Evolutionary conservation across 2,329 filamentous ascomycete genomes (phyloP), one percentile per base, ranked within the genome.

Genomic region (Fonsecaea pugnacius): DNA sequence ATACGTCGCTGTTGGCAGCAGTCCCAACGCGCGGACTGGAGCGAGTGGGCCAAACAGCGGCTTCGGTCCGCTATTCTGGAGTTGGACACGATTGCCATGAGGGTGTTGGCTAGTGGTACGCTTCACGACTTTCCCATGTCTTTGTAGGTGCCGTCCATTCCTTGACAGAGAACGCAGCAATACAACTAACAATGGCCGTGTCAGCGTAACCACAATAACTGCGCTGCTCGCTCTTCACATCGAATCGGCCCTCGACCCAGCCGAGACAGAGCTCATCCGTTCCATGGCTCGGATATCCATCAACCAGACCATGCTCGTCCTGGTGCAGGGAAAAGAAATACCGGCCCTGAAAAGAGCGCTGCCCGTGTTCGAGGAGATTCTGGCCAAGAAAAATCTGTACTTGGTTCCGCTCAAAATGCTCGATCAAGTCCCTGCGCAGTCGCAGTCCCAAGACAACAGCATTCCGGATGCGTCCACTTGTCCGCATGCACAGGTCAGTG

Each of bases 281-380:
- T 70, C 69, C 67, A 69, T 70, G 69, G 69, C 69, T 65, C 69
- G 69, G 56, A 70, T 70, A 62, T 70, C 67, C 63, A 70, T 70
- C 69, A 70, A 62, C 66, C 67, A 70, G 60, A 64, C 62, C 63
- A 70, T 70, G 67, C 69, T 70, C 62, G 8, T 70, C 58, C 69
- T 70, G 61, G 64, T 53, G 58, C 69, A 70, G 53, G 67, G 69
- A 61, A 68, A 67, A 67, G 69, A 70, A 67, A 69, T 70, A 60
- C 69, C 69, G 40, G 67, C 59, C 58, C 46, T 70, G 58, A 70
- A 68, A 66, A 66, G 69, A 70, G 69, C 69, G 36, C 66, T 70
- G 58, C 69, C 69, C 33, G 56, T 70, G 56, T 70, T 70, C 60
- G 69, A 70, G 63, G 65, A 68, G 63, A 70, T 69, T 61, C 65